phyloP scores from a whole-genome alignment of 441 rosid species.

The Manihot esculenta region DNA sequence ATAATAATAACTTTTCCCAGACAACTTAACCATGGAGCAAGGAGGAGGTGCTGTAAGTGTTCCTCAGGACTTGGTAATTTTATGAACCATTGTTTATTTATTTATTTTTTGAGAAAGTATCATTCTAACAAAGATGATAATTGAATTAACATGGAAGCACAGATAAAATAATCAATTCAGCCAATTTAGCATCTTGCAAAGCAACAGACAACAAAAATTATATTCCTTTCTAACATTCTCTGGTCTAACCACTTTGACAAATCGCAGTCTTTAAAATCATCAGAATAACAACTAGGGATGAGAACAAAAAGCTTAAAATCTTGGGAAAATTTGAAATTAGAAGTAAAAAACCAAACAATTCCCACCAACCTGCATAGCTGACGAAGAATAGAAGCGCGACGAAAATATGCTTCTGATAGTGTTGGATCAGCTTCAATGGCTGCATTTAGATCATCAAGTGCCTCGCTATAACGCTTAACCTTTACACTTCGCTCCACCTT shows the following conservation, averaged over 20 bases:
- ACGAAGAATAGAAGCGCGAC: conserved; percentile 73
- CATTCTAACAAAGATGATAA: not conserved
- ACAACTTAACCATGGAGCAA: too few relatives aligned
- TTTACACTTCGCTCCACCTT: conserved; percentile 77
- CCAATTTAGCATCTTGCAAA: not conserved
- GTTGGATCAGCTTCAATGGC: conserved; percentile 91
- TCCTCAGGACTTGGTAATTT: too few relatives aligned
- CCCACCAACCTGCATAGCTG: conserved; percentile 75
- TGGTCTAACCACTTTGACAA: too few relatives aligned
- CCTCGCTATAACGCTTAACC: conserved; percentile 75
- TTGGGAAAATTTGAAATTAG: not conserved
- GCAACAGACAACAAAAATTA: not conserved
- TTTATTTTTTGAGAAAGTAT: not conserved
- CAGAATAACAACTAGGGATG: too few relatives aligned
- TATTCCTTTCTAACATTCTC: not conserved
- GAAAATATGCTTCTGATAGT: conserved; percentile 79
- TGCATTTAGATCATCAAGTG: conserved; percentile 83
- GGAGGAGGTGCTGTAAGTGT: too few relatives aligned
- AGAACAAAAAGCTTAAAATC: not conserved
- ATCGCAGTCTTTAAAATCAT: too few relatives aligned
- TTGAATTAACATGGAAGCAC: not conserved
- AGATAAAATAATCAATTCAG: not conserved
- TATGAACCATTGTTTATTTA: not conserved
- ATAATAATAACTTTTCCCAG: conserved; percentile 15
- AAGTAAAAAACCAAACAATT: not conserved